A percentile compares a stretch with the other conserved stretches of the same genome.
These are phyloP conservation scores for Microstroma glucosiphilum DNA, from an alignment of 1,284 basidiomycete genomes.

Conservation along the genomic window DNA sequence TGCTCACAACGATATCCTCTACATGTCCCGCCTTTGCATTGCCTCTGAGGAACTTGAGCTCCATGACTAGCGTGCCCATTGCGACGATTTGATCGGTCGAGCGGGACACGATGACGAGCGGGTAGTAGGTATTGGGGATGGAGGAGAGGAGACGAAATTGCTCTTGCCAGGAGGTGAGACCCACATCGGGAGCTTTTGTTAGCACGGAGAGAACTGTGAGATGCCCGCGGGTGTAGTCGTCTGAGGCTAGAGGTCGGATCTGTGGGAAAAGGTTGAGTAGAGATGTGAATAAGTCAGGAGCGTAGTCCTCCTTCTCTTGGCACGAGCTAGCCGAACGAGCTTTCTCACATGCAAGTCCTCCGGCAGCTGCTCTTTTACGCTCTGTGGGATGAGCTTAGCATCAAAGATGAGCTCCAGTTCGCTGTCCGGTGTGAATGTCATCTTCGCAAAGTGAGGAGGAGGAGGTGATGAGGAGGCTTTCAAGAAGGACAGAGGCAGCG, in stretches of 20 bases:
- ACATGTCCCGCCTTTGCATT: constrained; percentile 83
- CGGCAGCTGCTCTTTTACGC: constrained; percentile 60
- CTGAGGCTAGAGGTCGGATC: constrained; percentile 80
- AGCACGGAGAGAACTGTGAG: constrained; percentile 74
- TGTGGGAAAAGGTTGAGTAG: constrained; percentile 46
- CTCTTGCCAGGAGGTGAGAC: constrained; percentile 57
- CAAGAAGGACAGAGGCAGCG: too few species aligned
- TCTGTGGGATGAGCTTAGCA: constrained; percentile 61
- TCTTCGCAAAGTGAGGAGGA: constrained; percentile 14
- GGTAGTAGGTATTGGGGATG: constrained; percentile 60
- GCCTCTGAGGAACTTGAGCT: constrained; percentile 83
- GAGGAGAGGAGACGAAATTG: constrained; percentile 26
- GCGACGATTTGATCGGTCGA: constrained; percentile 72
- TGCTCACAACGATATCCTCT: constrained; percentile 92
- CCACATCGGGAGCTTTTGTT: constrained; percentile 69
- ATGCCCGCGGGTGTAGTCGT: constrained; percentile 78
- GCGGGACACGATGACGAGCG: constrained; percentile 77
- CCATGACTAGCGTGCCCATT: constrained; percentile 75
- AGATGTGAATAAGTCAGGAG: neutral
- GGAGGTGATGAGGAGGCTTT: too few species aligned
- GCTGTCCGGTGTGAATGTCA: constrained; percentile 62
- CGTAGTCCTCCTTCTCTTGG: constrained; percentile 37
- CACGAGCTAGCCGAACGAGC: constrained; percentile 29
- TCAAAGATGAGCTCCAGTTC: constrained; percentile 71
- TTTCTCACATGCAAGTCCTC: constrained; percentile 59